A percentile compares a stretch with the other conserved stretches of the same genome.
Conservation (phyloP, 768 basidiomycete species). For the Lactifluus subvellereus region DNA sequence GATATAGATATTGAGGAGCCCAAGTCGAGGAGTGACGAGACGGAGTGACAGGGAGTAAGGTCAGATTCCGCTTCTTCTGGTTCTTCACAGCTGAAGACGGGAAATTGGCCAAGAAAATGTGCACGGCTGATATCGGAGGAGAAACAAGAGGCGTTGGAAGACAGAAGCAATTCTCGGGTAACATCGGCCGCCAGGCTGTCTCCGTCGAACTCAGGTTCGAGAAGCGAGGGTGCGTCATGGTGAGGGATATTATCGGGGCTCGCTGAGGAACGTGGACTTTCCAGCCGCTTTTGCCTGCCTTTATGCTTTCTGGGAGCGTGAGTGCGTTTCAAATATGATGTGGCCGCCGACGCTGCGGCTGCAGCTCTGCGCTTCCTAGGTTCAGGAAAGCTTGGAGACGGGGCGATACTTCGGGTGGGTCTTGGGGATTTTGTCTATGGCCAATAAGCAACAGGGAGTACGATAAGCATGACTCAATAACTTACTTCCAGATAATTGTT, state of each 20-base stretch:
- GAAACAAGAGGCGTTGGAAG: background rate
- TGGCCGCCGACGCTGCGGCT: background rate
- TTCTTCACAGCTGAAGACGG: background rate
- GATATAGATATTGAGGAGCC: slow-evolving; percentile 7
- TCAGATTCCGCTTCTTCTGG: slow-evolving; percentile 3
- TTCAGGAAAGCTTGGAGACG: slow-evolving; percentile 5
- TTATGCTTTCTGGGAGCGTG: slow-evolving; percentile 14
- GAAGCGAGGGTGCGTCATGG: background rate
- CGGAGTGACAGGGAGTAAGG: slow-evolving; percentile 7
- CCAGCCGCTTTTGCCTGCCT: background rate
- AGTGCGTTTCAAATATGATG: slow-evolving; percentile 7
- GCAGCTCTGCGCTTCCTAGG: slow-evolving; percentile 21
- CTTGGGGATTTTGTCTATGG: slow-evolving; percentile 7
- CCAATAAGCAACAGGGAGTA: background rate
- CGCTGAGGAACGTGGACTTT: background rate
- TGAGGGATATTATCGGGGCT: background rate
- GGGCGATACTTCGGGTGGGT: slow-evolving; percentile 4
- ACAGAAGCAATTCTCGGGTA: background rate
- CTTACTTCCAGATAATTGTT: slow-evolving; percentile 22
- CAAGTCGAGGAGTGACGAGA: slow-evolving; percentile 26
- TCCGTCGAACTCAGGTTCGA: slow-evolving; percentile 8
- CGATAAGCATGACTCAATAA: background rate
- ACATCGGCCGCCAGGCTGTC: background rate
- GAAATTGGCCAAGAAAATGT: slow-evolving; percentile 10
- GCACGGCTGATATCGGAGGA: slow-evolving; percentile 1